Base-by-base conservation (phyloP, 2,329 filamentous ascomycete species). In the Aspergillus persii region DNA sequence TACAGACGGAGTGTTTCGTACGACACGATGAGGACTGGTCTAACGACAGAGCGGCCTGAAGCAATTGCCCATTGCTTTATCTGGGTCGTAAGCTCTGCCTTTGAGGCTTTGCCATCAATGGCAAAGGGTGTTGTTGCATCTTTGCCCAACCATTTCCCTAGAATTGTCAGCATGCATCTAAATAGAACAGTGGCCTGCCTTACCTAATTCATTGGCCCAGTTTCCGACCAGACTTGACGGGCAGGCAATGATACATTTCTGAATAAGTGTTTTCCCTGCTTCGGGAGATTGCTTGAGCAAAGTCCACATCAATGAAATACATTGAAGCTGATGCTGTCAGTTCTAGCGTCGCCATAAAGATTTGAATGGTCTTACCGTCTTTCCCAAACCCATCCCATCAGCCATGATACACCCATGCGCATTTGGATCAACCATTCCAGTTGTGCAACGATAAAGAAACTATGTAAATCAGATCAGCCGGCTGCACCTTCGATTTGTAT, bases 401-500 rank as follows among this genome's bases (percentile, higher is more conserved):
- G 95, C 95, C 95, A 99, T 99, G 73, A 99, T 99, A 77, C 95
- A 99, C 2, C 95, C 95, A 74, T 97, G 91, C 52, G 95, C 95
- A 68, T 94, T 94, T 41, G 89, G 84, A 68, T 98, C 95, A 57
- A 98, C 90, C 83, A 98, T 84, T n/a, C 95, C 95, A 1, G 94
- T 98, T 5, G 95, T 92, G 70, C 92, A 96, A 65, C 86, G 86
- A 76, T 98, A 99, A 82, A 99, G 87, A 76, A 99, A 99, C 79
- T 81, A 48, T n/a, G 18, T 48, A n/a, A 12, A 9, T 64, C 49
- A 60, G 55, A 27, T 54, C 27, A 50, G n/a, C 30, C 8, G 18
- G 27, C 27, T 27, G 48, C 1, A 8, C 15, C 9, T 15, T n/a
- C 11, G 6, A n/a, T 33, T n/a, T 50, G 48, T n/a, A 50, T n/a